A percentile compares a stretch with the other conserved stretches of the same genome.
phyloP scores from a whole-genome alignment of 2,329 filamentous ascomycete genomes.

The Sarocladium kiliense region DNA sequence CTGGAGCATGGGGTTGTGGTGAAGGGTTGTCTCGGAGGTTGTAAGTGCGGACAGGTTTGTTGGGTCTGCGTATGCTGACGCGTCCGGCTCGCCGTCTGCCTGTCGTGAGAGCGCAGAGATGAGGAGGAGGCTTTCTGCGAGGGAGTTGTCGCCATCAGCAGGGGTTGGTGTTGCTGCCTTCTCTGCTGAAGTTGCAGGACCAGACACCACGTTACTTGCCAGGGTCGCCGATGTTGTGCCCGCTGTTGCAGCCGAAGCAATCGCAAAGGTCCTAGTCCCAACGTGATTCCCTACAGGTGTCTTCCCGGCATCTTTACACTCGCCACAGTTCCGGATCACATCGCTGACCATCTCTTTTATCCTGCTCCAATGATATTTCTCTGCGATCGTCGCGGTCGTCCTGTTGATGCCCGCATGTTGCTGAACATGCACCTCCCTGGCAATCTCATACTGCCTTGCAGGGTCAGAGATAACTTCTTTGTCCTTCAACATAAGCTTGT shows the following conservation, averaged over 20 bases:
- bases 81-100: slow-evolving; percentile 15
- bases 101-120: slow-evolving; percentile 18
- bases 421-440: slow-evolving; percentile 65
- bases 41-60: slow-evolving; percentile 40
- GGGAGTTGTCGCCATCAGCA: not conserved
- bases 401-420: slow-evolving; percentile 96
- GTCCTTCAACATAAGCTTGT: slow-evolving; percentile 92
- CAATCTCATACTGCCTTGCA: slow-evolving; percentile 84
- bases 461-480: slow-evolving; percentile 96
- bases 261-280: not conserved
- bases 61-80: slow-evolving; percentile 40
- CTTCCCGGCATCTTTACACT: slow-evolving; percentile 79
- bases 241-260: not conserved
- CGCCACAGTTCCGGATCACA: slow-evolving; percentile 84
- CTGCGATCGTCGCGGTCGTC: slow-evolving; percentile 88
- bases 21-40: slow-evolving; percentile 17
- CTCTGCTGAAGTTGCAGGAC: not conserved
- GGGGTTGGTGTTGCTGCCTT: not conserved
- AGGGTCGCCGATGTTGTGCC: not conserved
- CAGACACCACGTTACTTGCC: not conserved
- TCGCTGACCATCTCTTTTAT: slow-evolving; percentile 97
- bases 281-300: slow-evolving; percentile 23
- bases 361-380: slow-evolving; percentile 93
- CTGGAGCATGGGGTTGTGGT: slow-evolving; percentile 21
- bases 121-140: slow-evolving; percentile 5